phyloP scores from a whole-genome alignment of 2,329 filamentous ascomycete genomes.

The Ilyonectria sp. region DNA sequence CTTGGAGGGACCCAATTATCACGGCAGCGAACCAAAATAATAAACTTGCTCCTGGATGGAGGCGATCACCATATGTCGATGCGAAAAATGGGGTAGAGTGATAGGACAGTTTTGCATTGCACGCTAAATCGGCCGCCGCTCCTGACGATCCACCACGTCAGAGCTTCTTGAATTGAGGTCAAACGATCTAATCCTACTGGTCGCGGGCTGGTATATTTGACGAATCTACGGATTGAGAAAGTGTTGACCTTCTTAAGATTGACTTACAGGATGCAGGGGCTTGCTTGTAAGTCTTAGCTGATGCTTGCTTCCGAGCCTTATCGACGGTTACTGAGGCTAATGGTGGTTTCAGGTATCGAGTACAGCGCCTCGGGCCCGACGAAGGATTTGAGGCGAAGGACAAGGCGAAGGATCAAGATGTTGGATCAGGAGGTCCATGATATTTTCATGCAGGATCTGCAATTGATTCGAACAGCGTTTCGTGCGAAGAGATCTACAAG shows the following conservation, averaged over 20 bases:
- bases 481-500: neutral
- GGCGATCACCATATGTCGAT: neutral
- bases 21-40: neutral
- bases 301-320: neutral
- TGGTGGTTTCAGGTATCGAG: neutral
- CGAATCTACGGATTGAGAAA: neutral
- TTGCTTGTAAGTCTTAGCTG: neutral
- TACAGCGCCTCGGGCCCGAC: neutral
- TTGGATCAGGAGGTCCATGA: neutral
- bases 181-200: neutral
- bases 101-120: neutral
- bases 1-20: neutral
- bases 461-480: neutral
- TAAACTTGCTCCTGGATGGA: neutral
- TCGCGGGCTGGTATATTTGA: neutral
- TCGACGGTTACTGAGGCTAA: neutral
- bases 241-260: neutral
- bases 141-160: neutral
- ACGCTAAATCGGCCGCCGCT: neutral
- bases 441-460: neutral
- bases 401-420: neutral
- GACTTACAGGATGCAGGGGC: neutral
- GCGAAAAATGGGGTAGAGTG: neutral
- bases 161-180: neutral
- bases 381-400: neutral